phyloP scores from a whole-genome alignment of 108 stramenopile species.

The Pseudonitzschia multiseries region DNA sequence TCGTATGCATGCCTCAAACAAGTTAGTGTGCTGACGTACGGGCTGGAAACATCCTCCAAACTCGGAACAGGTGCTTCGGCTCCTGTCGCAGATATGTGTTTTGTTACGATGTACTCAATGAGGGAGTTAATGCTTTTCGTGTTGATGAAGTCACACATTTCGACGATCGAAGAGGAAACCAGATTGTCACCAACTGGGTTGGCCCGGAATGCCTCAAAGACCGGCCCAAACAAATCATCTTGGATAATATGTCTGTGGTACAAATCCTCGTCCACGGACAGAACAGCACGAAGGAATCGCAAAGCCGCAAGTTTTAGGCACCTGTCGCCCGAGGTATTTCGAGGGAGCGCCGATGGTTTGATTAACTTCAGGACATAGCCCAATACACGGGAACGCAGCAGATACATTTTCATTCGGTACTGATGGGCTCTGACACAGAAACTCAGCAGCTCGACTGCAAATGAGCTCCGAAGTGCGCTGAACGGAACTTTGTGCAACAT shows the following conservation, averaged over 20 bases:
- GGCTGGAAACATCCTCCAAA: conserved; percentile 79
- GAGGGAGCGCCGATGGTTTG: conserved; percentile 6
- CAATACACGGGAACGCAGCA: conserved; percentile 71
- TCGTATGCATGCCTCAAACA: conserved; percentile 65
- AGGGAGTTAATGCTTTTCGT: conserved; percentile 79
- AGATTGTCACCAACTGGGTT: conserved; percentile 83
- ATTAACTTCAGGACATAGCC: conserved; percentile 64
- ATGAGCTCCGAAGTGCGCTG: conserved; percentile 71
- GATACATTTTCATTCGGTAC: conserved; percentile 82
- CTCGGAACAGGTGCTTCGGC: conserved; percentile 36
- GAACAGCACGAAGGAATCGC: conserved; percentile 74
- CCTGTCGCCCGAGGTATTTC: conserved; percentile 51
- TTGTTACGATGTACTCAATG: conserved; percentile 82
- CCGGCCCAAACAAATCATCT: conserved; percentile 81
- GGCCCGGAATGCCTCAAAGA: conserved; percentile 81
- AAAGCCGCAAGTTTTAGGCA: conserved; percentile 79
- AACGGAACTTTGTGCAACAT: conserved; percentile 43
- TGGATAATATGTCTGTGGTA: conserved; percentile 89
- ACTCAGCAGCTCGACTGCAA: conserved; percentile 80
- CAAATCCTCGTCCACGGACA: conserved; percentile 86
- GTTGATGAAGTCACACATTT: conserved; percentile 87
- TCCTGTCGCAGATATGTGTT: conserved; percentile 45
- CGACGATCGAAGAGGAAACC: conserved; percentile 78
- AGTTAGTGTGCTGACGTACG: conserved; percentile 78
- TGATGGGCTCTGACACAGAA: conserved; percentile 87